Base-by-base conservation (phyloP, 2,329 filamentous ascomycete species). In the Colletotrichum sp. region DNA sequence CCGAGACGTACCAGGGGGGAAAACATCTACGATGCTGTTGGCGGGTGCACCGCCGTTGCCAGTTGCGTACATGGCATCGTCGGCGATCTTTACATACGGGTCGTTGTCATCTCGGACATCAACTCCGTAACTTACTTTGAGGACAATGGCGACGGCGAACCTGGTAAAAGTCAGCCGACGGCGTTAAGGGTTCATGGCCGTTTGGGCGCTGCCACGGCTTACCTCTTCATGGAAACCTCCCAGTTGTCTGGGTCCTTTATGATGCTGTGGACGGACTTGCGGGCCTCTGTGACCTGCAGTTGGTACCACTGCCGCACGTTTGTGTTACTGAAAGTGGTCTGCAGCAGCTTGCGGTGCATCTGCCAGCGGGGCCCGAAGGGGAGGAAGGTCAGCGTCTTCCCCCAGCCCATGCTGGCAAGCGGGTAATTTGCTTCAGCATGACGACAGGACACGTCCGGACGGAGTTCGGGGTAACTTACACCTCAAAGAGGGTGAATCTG, bases 1-100 rank as follows among this genome's bases (percentile, higher is more conserved):
- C 55, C 67, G 30, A 18, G 26, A 64, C 79, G 71, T 79, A 84
- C 82, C 81, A 16, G 84, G 81, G 0, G 89, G 89, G 69, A 90
- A 88, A 76, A 88, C 84, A 78, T 90, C 89, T 16, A 89, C 86
- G 3, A 88, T 81, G 4, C 85, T 87, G 60, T 82, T 81, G 21
- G 82, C 82, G 16, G 82, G 81, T 36, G 81, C 79, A 24, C 80
- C 80, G 18, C 81, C 81, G 28, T 81, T 85, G 78, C 75, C 83
- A 81, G 80, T 81, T 21, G 72, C 77, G 21, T 78, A 69, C 57
- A 79, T 81, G 62, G 78, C 80, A 64, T 79, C 79, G 21, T 77
- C 69, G 26, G 78, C 77, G 72, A 80, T 80, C 55, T 77, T 75
- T 62, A 80, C 79, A 32, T 82, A 82, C 6, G 82, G 80, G 62